Evolutionary conservation across 805 yeast species (phyloP).

Genomic region (Sugiyamaella valdiviana): DNA sequence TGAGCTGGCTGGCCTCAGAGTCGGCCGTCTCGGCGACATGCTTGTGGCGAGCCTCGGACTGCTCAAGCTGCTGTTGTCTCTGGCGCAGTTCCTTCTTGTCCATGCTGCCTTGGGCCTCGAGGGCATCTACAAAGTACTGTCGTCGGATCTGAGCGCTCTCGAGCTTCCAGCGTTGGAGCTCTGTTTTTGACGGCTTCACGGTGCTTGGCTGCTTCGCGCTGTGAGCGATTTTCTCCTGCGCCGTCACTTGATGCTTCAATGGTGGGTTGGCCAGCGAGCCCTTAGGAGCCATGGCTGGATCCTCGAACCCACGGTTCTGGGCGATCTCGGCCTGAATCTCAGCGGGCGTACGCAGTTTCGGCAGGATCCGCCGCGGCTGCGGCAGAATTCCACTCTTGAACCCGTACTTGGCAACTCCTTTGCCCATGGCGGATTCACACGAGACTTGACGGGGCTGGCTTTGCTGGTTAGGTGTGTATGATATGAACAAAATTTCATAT

Average conservation of each 20-base stretch:
- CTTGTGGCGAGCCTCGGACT: slow-evolving; percentile 19
- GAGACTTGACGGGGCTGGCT: too few species aligned
- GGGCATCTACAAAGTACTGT: slow-evolving; percentile 59
- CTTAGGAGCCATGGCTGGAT: slow-evolving; percentile 55
- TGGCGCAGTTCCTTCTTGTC: slow-evolving; percentile 37
- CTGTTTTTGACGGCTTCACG: slow-evolving; percentile 21
- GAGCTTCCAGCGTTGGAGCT: slow-evolving; percentile 40
- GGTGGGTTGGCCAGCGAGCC: slow-evolving; percentile 49
- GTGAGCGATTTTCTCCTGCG: slow-evolving; percentile 50
- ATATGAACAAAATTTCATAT: too few species aligned
- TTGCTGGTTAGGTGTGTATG: too few species aligned
- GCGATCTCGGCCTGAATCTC: slow-evolving; percentile 37
- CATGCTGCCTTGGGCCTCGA: slow-evolving; percentile 46
- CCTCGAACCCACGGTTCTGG: slow-evolving; percentile 65
- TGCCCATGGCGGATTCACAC: slow-evolving; percentile 38
- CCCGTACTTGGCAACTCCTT: slow-evolving; percentile 42
- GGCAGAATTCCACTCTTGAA: slow-evolving; percentile 80
- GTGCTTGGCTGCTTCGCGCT: slow-evolving; percentile 46
- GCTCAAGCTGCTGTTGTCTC: slow-evolving; percentile 35
- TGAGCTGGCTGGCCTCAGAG: slow-evolving; percentile 48
- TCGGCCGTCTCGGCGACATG: slow-evolving; percentile 25
- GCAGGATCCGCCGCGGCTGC: slow-evolving; percentile 63
- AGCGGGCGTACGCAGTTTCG: slow-evolving; percentile 39
- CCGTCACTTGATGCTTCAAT: slow-evolving; percentile 43
- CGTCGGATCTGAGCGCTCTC: slow-evolving; percentile 64